Evolutionary conservation across 2,329 filamentous ascomycete genomes (phyloP), one percentile per base, ranked within the genome.

Genomic region (Nemania sp.): DNA sequence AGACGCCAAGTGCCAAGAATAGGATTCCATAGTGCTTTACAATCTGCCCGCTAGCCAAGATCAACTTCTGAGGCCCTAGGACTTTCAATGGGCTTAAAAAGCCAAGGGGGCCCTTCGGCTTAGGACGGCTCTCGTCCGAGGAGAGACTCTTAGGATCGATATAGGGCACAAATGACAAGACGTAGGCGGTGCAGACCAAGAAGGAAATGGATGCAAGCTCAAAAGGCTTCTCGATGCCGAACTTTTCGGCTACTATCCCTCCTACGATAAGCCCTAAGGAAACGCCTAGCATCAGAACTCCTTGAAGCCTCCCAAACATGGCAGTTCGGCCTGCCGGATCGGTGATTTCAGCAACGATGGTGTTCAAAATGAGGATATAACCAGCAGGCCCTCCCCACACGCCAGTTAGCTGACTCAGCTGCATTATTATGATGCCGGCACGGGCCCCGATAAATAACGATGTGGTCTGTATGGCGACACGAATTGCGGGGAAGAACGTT

Each of bases 351-450:
- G 84, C 80, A 1, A 85, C 81, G 45, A 86, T 83, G 12, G 84
- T 83, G 62, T 89, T 89, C 22, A 88, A 73, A 0, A 85, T 79
- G 3, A 89, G 77, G 11, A 89, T 78, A 64, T 89, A 89, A 0
- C 86, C 86, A 0, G 80, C 81, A 0, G 86, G 86, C 0, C 86
- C 86, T 1, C 86, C 86, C 5, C 88, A 61, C 9, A 89, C 73
- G 0, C 83, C 87, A 45, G 89, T 83, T n/a, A 86, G 69, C 70
- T 89, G 86, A 0, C 83, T 86, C 24, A 71, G 68, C 66, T 89
- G 86, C 33, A 89, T 80, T 28, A 89, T 84, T 7, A 81, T 70
- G 61, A 89, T 86, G 7, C 86, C 86, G 0, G 72, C 59, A 3
- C 71, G 72, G 17, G 80, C 80, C 1, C 86, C 86, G 0, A 80